Conservation (phyloP, 306 rosid species). For the Trifolium pratense region DNA sequence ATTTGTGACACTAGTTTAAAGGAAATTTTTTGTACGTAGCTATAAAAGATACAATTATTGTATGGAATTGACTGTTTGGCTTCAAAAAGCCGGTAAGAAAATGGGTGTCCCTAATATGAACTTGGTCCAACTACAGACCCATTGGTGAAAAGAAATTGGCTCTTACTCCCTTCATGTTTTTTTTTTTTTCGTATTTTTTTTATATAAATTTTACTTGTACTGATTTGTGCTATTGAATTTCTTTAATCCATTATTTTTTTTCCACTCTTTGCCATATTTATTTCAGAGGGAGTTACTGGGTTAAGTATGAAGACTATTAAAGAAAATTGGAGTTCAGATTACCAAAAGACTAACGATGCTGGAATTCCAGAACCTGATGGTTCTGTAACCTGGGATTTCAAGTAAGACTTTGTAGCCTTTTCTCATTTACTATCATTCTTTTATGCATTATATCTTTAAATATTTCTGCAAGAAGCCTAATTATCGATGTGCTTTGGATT, state of each 20-base stretch:
- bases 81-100: neutral
- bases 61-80: neutral
- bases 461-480: slow-evolving; percentile 12
- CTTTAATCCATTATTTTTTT: slow-evolving; percentile 25
- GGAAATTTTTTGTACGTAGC: neutral
- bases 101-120: neutral
- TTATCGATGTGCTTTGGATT: slow-evolving; percentile 14
- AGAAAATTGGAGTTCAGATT: slow-evolving; percentile 87
- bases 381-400: slow-evolving; percentile 78
- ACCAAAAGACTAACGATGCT: slow-evolving; percentile 78
- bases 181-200: neutral
- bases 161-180: slow-evolving; percentile 24
- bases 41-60: neutral
- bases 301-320: slow-evolving; percentile 65
- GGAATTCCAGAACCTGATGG: slow-evolving; percentile 86
- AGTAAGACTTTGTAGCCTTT: slow-evolving; percentile 55
- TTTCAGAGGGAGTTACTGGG: slow-evolving; percentile 85
- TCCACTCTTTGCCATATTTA: slow-evolving; percentile 36
- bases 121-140: neutral
- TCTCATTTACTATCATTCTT: slow-evolving; percentile 17
- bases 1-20: neutral
- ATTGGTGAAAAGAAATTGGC: neutral
- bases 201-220: slow-evolving; percentile 13
- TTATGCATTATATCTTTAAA: slow-evolving; percentile 18
- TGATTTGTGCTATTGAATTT: slow-evolving; percentile 27